Base-by-base conservation (phyloP, 768 basidiomycete genomes). In the Nevesoporus exiguus region DNA sequence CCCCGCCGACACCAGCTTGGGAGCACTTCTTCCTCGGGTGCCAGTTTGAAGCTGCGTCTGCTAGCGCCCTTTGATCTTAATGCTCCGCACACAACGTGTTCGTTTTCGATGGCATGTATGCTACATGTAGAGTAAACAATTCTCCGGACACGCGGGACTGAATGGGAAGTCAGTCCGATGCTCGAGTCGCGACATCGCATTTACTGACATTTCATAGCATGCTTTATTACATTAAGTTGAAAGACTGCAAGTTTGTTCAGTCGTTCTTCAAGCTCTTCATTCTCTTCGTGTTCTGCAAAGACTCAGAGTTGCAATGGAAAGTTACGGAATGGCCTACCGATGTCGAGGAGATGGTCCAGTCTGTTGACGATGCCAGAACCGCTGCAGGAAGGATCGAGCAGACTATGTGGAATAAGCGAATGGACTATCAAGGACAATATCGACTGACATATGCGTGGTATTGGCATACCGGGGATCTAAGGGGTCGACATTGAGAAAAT, bases 51-150 rank as follows among this genome's bases (percentile, higher is more conserved):
- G 3, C 73, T 71, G 25, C 76, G 78, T 30, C 63, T 65, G 30
- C 65, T 63, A 21, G 90, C 90, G 67, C 93, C 90, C 9, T 84
- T 78, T 25, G 86, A 88, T 51, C 74, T 74, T 42, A 98, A 77
- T 4, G 87, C 86, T 50, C 81, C 76, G 7, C 81, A 75, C 9
- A 98, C 90, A 52, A 98, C 97, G 54, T 84, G 84, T 68, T 99
- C 97, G 70, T 99, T 95, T 66, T 99, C 97, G 39, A 80, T 80
- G 14, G 89, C 81, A 70, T 98, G 88, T 44, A 97, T 77, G 58
- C 93, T 97, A 67, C 96, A 99, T n/a, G 97, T 99, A 22, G 95
- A 98, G 71, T 99, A 98, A 25, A 94, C 94, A 62, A 99, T 92
- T 61, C 81, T 84, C 54, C 77, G 71, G 33, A 85, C 90, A 37